phyloP scores from a whole-genome alignment of 805 yeast species.

The Zygoascus tannicola region DNA sequence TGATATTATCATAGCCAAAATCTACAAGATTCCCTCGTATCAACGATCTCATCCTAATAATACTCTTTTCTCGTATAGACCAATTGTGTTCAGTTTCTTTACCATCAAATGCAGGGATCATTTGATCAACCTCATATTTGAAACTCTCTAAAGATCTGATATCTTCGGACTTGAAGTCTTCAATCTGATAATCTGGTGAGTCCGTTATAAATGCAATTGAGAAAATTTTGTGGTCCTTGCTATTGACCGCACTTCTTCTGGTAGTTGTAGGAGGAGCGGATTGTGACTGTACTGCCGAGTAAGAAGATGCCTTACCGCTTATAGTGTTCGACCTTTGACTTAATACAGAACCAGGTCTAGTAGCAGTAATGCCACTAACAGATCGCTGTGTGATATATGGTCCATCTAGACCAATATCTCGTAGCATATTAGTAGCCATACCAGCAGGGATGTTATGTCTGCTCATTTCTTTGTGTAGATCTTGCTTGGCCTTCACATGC shows the following conservation, averaged over 20 bases:
- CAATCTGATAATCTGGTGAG: constrained; percentile 31
- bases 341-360: not conserved
- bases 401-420: constrained; percentile 25
- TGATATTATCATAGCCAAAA: constrained; percentile 29
- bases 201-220: constrained; percentile 16
- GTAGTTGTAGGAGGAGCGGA: constrained; percentile 7
- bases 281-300: constrained; percentile 4
- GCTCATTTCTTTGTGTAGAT: constrained; percentile 36
- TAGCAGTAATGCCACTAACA: not conserved
- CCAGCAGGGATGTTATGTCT: constrained; percentile 26
- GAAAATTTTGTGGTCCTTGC: constrained; percentile 1
- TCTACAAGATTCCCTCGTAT: constrained; percentile 47
- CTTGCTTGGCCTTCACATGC: constrained; percentile 34
- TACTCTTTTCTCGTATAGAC: constrained; percentile 57
- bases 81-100: constrained; percentile 87
- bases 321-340: not conserved
- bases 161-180: constrained; percentile 30
- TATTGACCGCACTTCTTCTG: not conserved
- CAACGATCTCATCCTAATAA: constrained; percentile 48
- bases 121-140: constrained; percentile 23
- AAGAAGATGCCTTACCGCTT: not conserved
- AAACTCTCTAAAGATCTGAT: constrained; percentile 26
- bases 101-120: constrained; percentile 42
- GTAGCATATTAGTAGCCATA: constrained; percentile 22
- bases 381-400: not conserved